Evolutionary conservation across 108 stramenopile genomes (phyloP).

Genomic region (Conticribra weissflogii): DNA sequence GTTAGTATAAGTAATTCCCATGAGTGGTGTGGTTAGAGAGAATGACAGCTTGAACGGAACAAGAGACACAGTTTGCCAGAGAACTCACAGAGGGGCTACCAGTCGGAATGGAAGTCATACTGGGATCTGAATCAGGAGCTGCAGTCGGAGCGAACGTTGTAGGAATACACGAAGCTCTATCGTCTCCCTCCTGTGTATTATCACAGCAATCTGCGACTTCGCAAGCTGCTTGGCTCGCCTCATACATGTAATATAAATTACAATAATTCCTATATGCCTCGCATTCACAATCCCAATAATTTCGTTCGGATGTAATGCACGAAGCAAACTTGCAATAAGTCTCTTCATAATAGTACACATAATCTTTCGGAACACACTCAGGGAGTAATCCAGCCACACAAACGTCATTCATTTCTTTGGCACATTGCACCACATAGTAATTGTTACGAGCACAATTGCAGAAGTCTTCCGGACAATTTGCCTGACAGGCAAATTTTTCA

Average conservation of each 20-base stretch:
- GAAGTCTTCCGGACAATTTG: slow-evolving; percentile 38
- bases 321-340: slow-evolving; percentile 37
- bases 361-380: slow-evolving; percentile 18
- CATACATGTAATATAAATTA: slow-evolving; percentile 24
- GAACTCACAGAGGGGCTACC: neutral
- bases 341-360: slow-evolving; percentile 32
- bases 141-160: slow-evolving; percentile 35
- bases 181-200: slow-evolving; percentile 2
- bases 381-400: slow-evolving; percentile 18
- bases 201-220: slow-evolving; percentile 37
- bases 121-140: no score
- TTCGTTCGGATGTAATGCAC: slow-evolving; percentile 23
- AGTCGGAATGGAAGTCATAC: slow-evolving; percentile 16
- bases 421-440: slow-evolving; percentile 20
- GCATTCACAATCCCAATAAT: slow-evolving; percentile 30
- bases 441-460: slow-evolving; percentile 32
- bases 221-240: slow-evolving; percentile 20
- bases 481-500: slow-evolving; percentile 21
- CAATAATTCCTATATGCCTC: slow-evolving; percentile 36
- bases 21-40: no score
- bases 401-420: slow-evolving; percentile 23
- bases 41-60: no score
- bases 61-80: no score
- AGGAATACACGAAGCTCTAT: slow-evolving; percentile 20
- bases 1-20: no score